Base-by-base conservation (phyloP, 2,329 filamentous ascomycete genomes). In the Fusarium tricinctum region DNA sequence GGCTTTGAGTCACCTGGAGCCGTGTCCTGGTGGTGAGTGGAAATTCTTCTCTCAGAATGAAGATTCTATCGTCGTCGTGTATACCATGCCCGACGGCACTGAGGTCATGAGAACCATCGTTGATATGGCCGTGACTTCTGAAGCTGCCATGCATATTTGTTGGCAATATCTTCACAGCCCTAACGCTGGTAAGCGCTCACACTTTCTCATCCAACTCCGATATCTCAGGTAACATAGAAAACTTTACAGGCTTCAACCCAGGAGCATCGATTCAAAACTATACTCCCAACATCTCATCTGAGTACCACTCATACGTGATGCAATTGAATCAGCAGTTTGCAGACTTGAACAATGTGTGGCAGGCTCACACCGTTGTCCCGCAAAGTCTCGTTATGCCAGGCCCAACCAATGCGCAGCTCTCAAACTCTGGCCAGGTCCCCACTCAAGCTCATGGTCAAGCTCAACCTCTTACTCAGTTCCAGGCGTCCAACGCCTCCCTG, bases 11-110 rank as follows among this genome's bases (percentile, higher is more conserved):
- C 60, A 56, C 38, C 53, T 70, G 45, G 66, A 58, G 32, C 58
- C 62, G 30, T 22, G 26, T 47, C 20, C 61, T 19, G 66, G 63
- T 23, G 68, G 68, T 15, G 32, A 20, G 14, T 70, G 68, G 68
- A 47, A 22, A 15, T 14, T 66, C 23, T 33, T 46, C 17, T 47
- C 43, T 30, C 60, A 45, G 20, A 19, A 30, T 8, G n/a, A 23
- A 19, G 40, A 63, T 19, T 43, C 35, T 2, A 32, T 63, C 35
- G 35, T 53, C 19, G 28, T 59, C 26, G 33, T 26, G 15, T 63
- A 63, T 44, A 28, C 23, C 17, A 19, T 49, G n/a, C 23, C 22
- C 8, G 28, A 58, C 20, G 56, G 56, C 6, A 33, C 28, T 15
- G 33, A 51, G 26, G 15, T 58, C 17, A 28, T 58, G n/a, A 33